These are phyloP conservation scores for Naganishia friedmannii DNA, from an alignment of 768 basidiomycete species.

Conservation along the genomic window DNA sequence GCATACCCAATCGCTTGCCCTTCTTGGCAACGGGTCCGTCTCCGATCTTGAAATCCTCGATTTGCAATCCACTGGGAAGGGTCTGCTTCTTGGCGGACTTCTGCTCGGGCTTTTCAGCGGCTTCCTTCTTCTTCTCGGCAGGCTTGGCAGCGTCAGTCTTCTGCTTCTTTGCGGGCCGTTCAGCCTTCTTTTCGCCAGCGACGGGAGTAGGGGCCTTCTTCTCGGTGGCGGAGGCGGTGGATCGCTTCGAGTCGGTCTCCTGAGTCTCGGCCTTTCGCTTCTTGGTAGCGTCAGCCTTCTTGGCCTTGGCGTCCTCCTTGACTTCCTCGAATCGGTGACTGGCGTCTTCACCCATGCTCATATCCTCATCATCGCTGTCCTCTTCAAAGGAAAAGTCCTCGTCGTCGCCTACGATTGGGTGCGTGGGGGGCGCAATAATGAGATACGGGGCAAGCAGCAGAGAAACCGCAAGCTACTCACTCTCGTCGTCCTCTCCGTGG, in stretches of 20 bases:
- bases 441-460: not conserved
- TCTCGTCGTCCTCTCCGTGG: constrained; percentile 74
- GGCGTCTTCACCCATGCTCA: constrained; percentile 27
- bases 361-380: constrained; percentile 54
- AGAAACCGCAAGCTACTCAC: constrained; percentile 34
- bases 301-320: constrained; percentile 52
- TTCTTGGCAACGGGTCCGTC: constrained; percentile 81
- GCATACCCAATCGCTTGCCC: constrained; percentile 76
- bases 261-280: constrained; percentile 74
- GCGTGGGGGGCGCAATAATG: not conserved
- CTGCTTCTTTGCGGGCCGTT: constrained; percentile 33
- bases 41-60: constrained; percentile 73
- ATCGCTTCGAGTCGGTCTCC: constrained; percentile 51
- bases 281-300: constrained; percentile 44
- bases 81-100: constrained; percentile 36
- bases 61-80: constrained; percentile 69
- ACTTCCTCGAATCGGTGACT: constrained; percentile 74
- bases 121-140: constrained; percentile 45
- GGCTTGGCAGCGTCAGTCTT: constrained; percentile 33
- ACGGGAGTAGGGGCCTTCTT: constrained; percentile 58
- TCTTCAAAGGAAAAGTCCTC: constrained; percentile 39
- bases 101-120: constrained; percentile 42
- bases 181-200: constrained; percentile 38
- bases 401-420: constrained; percentile 13
- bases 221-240: constrained; percentile 36